Evolutionary conservation across 23 red algal genomes (phyloP).

Genomic region (Gracilariopsis chorda): DNA sequence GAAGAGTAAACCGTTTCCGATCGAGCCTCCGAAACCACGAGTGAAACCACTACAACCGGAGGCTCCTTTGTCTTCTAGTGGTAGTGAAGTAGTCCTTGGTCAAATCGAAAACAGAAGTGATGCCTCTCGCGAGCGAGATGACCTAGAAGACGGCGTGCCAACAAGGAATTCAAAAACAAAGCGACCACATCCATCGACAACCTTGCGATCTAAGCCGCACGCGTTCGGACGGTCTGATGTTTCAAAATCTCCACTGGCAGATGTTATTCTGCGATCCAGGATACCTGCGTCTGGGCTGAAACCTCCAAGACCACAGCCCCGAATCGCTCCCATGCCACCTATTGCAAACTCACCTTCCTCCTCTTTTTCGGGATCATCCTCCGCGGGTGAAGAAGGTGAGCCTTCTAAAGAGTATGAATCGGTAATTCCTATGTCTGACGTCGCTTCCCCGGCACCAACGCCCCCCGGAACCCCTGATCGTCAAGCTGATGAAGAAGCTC

Average conservation of each 20-base stretch:
- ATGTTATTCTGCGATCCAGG: too few species aligned
- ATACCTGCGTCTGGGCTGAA: neutral
- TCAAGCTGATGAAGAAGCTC: neutral
- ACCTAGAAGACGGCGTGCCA: neutral
- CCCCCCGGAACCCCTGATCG: neutral
- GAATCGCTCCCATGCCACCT: neutral
- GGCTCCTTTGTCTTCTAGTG: neutral
- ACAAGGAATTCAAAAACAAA: neutral
- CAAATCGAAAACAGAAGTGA: neutral
- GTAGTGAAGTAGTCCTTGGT: neutral
- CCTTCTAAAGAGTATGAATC: neutral
- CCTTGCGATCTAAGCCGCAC: neutral
- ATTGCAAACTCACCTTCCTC: neutral
- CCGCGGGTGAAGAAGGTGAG: neutral
- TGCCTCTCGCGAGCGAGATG: neutral
- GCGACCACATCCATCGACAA: neutral
- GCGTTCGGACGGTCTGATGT: too few species aligned
- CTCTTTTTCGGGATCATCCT: neutral
- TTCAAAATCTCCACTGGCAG: neutral
- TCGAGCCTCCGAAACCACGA: neutral
- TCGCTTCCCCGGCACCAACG: neutral
- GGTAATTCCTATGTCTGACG: neutral
- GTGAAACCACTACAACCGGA: neutral
- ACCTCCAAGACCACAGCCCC: neutral
- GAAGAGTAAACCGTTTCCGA: too few species aligned